Base-by-base conservation (phyloP, 805 yeast species). In the Cyberlindnera americana region DNA sequence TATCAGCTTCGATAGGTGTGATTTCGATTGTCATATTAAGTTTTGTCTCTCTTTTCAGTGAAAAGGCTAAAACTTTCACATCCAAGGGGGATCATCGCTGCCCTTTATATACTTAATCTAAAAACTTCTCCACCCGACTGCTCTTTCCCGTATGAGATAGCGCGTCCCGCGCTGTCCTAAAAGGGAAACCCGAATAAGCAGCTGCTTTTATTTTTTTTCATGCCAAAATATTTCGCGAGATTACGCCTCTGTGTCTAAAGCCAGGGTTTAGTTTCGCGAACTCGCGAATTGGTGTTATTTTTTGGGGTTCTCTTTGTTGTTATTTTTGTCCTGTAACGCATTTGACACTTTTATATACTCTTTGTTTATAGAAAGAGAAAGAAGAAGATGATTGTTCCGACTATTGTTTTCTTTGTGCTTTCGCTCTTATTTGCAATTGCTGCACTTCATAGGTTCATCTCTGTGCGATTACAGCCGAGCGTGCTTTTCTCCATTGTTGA, bases 401-500 rank as follows among this genome's bases (percentile, higher is more conserved):
- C 57, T 1, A 32, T 52, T 2, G 19, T 48, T 5, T 53, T 56
- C 37, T 37, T 46, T 7, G 19, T 40, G 1, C 18, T 42, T 13
- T 48, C 60, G 11, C 35, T 56, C n/a, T 28, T 48, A 4, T 38
- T 40, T 1, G 43, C 60, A 3, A 41, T 53, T 3, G 43, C 44
- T 1, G 46, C 53, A 0, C 46, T 56, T 6, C 50, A 49, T 44
- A 37, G 54, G 17, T 56, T 50, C 35, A 40, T 47, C 7, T 26
- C 38, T 1, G 32, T 50, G 22, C 41, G 43, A 13, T 21, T 34
- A 5, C 57, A 49, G 17, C 61, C 61, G 7, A 49, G 56, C 19
- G 9, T 37, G 13, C 25, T 46, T 17, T 56, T 52, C 29, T 35
- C 47, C 5, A 6, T 55, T 2, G 47, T 54, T n/a, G 50, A 48